Evolutionary conservation across 495 filamentous ascomycete genomes (phyloP), one percentile per base, ranked within the genome.

Genomic region (Viridothelium virens): DNA sequence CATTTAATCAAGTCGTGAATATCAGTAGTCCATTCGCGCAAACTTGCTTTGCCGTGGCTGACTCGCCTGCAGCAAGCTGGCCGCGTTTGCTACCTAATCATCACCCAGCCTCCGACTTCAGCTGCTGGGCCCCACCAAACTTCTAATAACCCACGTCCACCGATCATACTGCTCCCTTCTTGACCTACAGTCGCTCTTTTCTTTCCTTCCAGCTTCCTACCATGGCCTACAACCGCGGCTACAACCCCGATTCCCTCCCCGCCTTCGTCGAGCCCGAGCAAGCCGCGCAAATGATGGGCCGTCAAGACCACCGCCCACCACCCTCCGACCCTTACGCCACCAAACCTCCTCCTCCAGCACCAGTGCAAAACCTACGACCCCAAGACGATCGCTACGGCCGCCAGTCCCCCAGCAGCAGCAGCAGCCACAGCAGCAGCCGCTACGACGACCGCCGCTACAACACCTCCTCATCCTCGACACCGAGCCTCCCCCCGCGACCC

Each of bases 231-330:
- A 96, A 95, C 75, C 85, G 87, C 72, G 83, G 85, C 50, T 91
- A 89, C 79, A 97, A 98, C 73, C 93, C 93, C n/a, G 95, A 98
- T 80, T 91, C 91, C 77, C 86, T 98, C 67, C 94, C 94, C 76
- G 91, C 91, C 88, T 96, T 81, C 85, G 91, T 86, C 70, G 94
- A 98, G 74, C 94, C 94, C 50, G 94, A 98, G 72, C 89, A 89
- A 50, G 71, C 71, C 31, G 71, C 71, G 31, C 50, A 64, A 34
- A 70, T 73, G 69, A 41, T 73, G 37, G 39, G 47, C 63, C 56
- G 63, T 10, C 36, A 66, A 33, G 41, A 68, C 63, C 33, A 61
- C 31, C 65, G 67, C 33, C 70, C 71, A 7, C 71, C 69, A 14
- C 7, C 66, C 47, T 63, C 72, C 16, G 70, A 70, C 50, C 72